Base-by-base conservation (phyloP, 2,329 filamentous ascomycete species). In the Setomelanomma holmii region DNA sequence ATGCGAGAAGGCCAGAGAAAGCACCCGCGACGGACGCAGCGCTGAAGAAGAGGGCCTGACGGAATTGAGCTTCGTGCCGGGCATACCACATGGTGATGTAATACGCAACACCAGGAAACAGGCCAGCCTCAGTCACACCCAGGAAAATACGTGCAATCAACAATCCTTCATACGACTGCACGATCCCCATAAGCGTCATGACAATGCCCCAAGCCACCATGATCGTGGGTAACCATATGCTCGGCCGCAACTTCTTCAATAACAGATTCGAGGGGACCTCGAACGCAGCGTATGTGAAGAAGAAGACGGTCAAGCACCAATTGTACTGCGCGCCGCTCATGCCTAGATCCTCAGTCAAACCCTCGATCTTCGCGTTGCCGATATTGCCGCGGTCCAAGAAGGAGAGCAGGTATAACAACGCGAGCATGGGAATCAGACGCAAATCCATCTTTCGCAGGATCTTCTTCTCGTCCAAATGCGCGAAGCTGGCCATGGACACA, bases 81-180 rank as follows among this genome's bases (percentile, higher is more conserved):
- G 81, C 82, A 56, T 87, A 87, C 83, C 84, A 87, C 76, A 85
- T 84, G 1, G 83, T 85, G 12, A 87, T 78, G 53, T 85, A 82
- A 63, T 83, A 85, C 14, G 82, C 63, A 5, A 70, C 67, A 14
- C 70, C 68, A 11, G 71, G 71, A 20, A 74, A 74, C 1, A 75
- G 41, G 2, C 71, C 72, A 20, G 71, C 71, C 40, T 75, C 72
- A 0, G 71, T 63, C 4, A 72, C 60, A 1, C 71, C 80, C 2
- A 82, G 66, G 45, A 82, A 80, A 24, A 81, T 69, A 4, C 80
- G 73, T 1, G 77, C 71, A 39, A 74, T 73, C 17, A 82, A 55
- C 14, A 83, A 61, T 0, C 79, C 80, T 1, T 73, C 61, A 51
- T 79, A 82, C 45, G 73, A 74, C 41, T 79, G 66, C 3, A 80